Base-by-base conservation (phyloP, 1,284 basidiomycete genomes). In the Meira miltonrushii region DNA sequence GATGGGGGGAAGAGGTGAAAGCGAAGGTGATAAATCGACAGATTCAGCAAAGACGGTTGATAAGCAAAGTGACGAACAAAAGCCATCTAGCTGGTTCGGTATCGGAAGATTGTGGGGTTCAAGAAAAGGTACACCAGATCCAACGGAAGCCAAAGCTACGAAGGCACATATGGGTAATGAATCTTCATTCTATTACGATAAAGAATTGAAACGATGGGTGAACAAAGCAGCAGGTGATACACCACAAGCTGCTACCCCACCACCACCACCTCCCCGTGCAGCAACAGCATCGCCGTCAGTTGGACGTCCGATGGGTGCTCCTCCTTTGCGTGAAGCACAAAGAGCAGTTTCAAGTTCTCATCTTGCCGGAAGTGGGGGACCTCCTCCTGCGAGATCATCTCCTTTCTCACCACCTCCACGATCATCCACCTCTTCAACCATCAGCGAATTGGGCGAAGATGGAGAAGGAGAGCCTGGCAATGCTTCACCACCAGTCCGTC, bases 131-230 rank as follows among this genome's bases (percentile, higher is more conserved):
- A 75, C 81, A 5, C 59, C 71, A 10, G 66, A 65, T 15, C 58
- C 61, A 15, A 68, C 64, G 2, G 64, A 61, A n/a, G 64, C 68
- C 19, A 79, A 78, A 38, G 73, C 79, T 0, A 68, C 68, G 54
- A 69, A 71, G 53, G 95, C 94, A 15, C 97, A 90, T 69, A 84
- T 98, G 21, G 95, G 95, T 17, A 90, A 98, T 72, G 87, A 94
- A 75, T 90, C 84, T 37, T 83, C 86, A 48, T 94, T 98, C 81
- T 89, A 92, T 69, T 99, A 90, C 78, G 95, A 99, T 79, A 87
- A 89, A 71, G 92, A 96, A 21, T 84, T 88, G 64, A 95, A 95
- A 80, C 85, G 88, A 63, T 99, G 95, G 95, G 87, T 98, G 19
- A 93, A 96, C 79, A 93, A 89, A 80, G 92, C 89, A 80, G 51